Base-by-base conservation (phyloP, 352 stramenopile species). In the Globisporangium abappressorium region DNA sequence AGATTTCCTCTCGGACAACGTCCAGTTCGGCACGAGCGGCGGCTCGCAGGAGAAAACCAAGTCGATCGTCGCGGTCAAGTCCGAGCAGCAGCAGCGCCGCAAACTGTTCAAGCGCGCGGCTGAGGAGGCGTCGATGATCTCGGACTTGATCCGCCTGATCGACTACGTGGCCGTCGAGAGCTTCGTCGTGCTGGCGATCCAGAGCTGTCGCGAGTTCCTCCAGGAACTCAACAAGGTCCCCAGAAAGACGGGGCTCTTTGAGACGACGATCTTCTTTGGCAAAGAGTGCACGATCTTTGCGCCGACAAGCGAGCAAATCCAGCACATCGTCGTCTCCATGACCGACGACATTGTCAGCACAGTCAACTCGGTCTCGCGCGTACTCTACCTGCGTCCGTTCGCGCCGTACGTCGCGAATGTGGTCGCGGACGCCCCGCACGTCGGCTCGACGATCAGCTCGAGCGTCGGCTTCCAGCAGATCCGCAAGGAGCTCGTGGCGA, bases 151-250 rank as follows among this genome's bases (percentile, higher is more conserved):
- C 61, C 91, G 95, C 5, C 77, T 98, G 0, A 85, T 97, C 12
- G 95, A 98, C 70, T 98, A 98, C 64, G 82, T 98, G 2, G 84
- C 84, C 0, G 91, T 97, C 22, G 94, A 98, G 68, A 97, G 88
- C 66, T 80, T 98, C 8, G 89, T 97, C 26, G 80, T 84, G 56
- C 66, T 98, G 14, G 89, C 87, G 22, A 75, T 97, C 2, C 80
- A 94, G 38, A 97, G 84, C 62, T 94, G 87, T 56, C 74, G 85
- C 24, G 84, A 89, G 36, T 96, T 98, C 56, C 75, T 98, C 7
- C 72, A 89, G 2, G 91, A 98, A 66, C 75, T 98, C 41, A 88
- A 94, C 61, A 96, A 97, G 64, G 74, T 90, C 1, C 81, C 87
- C 2, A 77, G 87, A 15, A 95, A 97, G 66, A 95, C 89, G 0